A percentile compares a stretch with the other conserved stretches of the same genome.
Conservation (phyloP, 2,329 filamentous ascomycete species). For the Penicillium decumbens region DNA sequence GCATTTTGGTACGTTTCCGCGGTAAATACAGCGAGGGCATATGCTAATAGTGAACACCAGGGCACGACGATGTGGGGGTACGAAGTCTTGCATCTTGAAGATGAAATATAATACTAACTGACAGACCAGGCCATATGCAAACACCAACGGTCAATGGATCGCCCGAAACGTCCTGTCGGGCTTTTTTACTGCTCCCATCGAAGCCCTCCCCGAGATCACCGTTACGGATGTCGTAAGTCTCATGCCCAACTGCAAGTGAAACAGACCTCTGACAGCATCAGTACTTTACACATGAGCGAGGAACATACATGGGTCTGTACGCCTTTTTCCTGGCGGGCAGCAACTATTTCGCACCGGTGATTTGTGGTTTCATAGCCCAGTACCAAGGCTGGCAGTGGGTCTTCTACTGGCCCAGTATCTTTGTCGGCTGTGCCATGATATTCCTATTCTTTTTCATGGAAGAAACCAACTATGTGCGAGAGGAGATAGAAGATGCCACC, state of each 20-base stretch:
- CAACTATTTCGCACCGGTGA: constrained; percentile 44
- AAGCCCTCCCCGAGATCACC: constrained; percentile 40
- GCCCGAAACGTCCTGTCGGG: constrained; percentile 36
- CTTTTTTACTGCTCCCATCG: constrained; percentile 41
- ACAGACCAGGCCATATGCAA: constrained; percentile 27
- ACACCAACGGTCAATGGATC: constrained; percentile 38
- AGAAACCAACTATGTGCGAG: constrained; percentile 50
- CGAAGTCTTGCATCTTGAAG: background rate
- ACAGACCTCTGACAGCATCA: constrained; percentile 8
- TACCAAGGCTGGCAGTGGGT: constrained; percentile 48
- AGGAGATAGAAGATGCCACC: constrained; percentile 10
- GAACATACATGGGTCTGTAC: constrained; percentile 41
- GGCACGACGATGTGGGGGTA: constrained; percentile 34
- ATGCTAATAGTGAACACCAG: constrained; percentile 11
- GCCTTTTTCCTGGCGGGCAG: constrained; percentile 40
- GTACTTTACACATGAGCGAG: constrained; percentile 43
- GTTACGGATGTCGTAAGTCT: constrained; percentile 41
- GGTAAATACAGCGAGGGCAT: background rate
- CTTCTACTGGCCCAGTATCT: constrained; percentile 51
- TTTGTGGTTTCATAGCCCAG: constrained; percentile 46
- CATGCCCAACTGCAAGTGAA: background rate
- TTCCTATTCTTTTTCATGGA: constrained; percentile 54
- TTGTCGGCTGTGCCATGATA: constrained; percentile 43
- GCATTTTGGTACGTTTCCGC: constrained; percentile 27
- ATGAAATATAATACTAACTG: background rate